Evolutionary conservation across 495 filamentous ascomycete genomes (phyloP), one percentile per base, ranked within the genome.

Genomic region (Antarctomyces pellizariae): DNA sequence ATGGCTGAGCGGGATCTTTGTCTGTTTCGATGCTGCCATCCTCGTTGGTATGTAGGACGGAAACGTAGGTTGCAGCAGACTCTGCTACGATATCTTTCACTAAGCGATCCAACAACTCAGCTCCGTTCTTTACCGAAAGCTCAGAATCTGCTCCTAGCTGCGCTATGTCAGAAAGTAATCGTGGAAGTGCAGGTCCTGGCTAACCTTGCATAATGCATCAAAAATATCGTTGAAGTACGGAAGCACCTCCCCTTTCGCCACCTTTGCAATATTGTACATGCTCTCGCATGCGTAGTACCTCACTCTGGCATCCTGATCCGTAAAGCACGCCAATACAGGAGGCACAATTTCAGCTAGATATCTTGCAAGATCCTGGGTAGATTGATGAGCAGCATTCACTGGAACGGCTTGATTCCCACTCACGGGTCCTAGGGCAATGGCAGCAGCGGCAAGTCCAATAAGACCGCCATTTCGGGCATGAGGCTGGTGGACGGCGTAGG

Each of bases 221-320:
- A 99, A 99, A 22, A 95, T 83, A 27, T 93, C 71, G 45, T 99
- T 95, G 53, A 93, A 99, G 52, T 90, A 95, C 12, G 82, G 60
- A 34, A 95, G 46, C 16, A 91, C 86, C 46, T 99, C 89, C 23
- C 89, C 89, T 47, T 99, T 99, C 13, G 89, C 86, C 5, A 95
- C 86, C 54, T 97, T 97, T 35, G 89, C 82, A 42, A 99, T 95
- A 42, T 99, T 99, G 48, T 99, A 99, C 89, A 99, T 99, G 50
- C 82, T 86, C 61, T 99, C 89, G 52, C 89, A 99, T 24, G 89
- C 89, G 49, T 99, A 99, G 46, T 99, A 99, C 29, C 89, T 69
- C 10, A 99, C 89, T 27, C 89, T 63, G 12, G 89, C 89, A 71
- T 99, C 89, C 55, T 95, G 86, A 39, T 99, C 89, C 12, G 73